phyloP scores from a whole-genome alignment of 2,329 filamentous ascomycete genomes.

The Botrytis tulipae region DNA sequence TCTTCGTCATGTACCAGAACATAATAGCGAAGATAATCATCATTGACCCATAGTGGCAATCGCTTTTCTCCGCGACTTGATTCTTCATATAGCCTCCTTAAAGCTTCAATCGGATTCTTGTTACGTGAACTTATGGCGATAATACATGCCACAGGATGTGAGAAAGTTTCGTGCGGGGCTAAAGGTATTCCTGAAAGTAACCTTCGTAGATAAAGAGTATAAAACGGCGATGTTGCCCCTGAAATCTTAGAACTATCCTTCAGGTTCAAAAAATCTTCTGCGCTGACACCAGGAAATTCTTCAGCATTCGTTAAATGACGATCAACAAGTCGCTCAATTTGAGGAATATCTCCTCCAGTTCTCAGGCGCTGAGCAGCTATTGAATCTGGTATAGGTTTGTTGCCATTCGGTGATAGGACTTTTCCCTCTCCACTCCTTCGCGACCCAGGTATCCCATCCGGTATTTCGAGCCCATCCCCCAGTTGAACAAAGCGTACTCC shows the following conservation, averaged over 20 bases:
- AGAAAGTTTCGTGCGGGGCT: conserved; percentile 86
- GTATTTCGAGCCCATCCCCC: conserved; percentile 55
- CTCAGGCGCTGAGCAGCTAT: conserved; percentile 29
- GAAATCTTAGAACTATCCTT: conserved; percentile 35
- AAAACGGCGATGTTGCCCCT: conserved; percentile 68
- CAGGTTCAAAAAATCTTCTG: conserved; percentile 42
- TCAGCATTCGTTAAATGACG: conserved; percentile 77
- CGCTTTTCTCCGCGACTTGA: conserved; percentile 74
- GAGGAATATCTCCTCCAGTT: conserved; percentile 54
- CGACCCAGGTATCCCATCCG: conserved; percentile 43
- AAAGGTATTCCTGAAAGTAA: conserved; percentile 77
- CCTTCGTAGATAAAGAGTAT: conserved; percentile 79
- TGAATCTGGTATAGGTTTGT: conserved; percentile 23
- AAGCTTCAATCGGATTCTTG: conserved; percentile 76
- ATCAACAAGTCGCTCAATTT: conserved; percentile 79
- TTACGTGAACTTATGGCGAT: conserved; percentile 94
- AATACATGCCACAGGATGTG: conserved; percentile 89
- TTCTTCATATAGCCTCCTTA: conserved; percentile 78
- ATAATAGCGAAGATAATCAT: conserved; percentile 93
- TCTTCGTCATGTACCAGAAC: conserved; percentile 97
- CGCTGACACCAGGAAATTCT: conserved; percentile 38
- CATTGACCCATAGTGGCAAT: conserved; percentile 82
- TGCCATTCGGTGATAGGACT: conserved; percentile 28
- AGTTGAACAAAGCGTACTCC: conserved; percentile 80
- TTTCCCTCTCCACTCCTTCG: conserved; percentile 38